Evolutionary conservation across 768 basidiomycete species (phyloP).

Genomic region (Lactarius akahatsu): DNA sequence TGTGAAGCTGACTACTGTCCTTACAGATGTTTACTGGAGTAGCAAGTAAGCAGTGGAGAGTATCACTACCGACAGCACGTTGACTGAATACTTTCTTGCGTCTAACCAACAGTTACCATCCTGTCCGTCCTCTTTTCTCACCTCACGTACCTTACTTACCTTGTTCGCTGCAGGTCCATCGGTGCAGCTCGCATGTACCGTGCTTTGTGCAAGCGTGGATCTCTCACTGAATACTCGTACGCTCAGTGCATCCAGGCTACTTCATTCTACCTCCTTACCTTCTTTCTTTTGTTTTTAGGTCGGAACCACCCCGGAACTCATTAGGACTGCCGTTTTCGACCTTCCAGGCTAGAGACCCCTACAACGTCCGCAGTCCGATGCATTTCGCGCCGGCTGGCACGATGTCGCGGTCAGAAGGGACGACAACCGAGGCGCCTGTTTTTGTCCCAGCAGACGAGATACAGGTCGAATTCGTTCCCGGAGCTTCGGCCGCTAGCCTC

Average conservation of each 20-base stretch:
- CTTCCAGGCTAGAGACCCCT: background rate
- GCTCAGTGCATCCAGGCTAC: background rate
- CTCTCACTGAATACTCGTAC: slow-evolving; percentile 20
- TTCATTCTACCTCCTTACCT: background rate
- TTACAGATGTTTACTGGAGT: slow-evolving; percentile 7
- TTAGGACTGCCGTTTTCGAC: background rate
- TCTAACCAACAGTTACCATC: background rate
- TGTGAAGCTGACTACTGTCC: background rate
- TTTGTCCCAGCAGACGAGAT: slow-evolving; percentile 1
- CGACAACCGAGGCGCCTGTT: slow-evolving; percentile 4
- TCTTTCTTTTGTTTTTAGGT: background rate
- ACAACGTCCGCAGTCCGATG: background rate
- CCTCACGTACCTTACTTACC: background rate
- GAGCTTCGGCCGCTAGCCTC: background rate
- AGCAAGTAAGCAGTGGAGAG: slow-evolving; percentile 5
- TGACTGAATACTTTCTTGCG: background rate
- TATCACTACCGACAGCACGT: background rate
- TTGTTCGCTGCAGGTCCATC: slow-evolving; percentile 1
- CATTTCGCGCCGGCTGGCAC: background rate
- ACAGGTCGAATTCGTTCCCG: slow-evolving; percentile 10
- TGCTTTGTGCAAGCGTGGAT: slow-evolving; percentile 2
- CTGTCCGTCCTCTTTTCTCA: slow-evolving; percentile 4
- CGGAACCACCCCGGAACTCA: background rate
- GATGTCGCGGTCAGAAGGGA: background rate
- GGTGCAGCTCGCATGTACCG: slow-evolving; percentile 22